Conservation (phyloP, 306 rosid genomes). For the cucumber (Cucumis sativus) region DNA sequence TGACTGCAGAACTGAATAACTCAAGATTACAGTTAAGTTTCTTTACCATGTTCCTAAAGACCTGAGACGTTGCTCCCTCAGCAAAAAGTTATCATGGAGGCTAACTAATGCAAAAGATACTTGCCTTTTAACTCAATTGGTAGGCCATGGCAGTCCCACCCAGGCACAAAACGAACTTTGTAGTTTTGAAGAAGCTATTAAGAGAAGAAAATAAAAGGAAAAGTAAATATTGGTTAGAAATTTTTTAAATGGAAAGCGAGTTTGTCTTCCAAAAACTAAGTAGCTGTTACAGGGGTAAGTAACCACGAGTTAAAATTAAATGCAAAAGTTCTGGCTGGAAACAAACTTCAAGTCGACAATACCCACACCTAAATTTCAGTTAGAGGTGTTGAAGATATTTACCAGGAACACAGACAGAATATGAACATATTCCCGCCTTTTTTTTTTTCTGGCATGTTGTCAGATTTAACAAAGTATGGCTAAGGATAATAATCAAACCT, state of each 20-base stretch:
- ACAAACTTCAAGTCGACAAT: background rate
- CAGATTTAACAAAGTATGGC: background rate
- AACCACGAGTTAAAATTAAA: background rate
- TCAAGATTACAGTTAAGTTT: conserved; percentile 21
- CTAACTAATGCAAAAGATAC: conserved; percentile 11
- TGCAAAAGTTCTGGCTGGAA: background rate
- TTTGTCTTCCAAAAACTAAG: background rate
- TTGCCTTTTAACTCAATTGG: conserved; percentile 98
- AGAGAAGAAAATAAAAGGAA: conserved; percentile 15
- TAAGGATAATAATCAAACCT: conserved; percentile 35
- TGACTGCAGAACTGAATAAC: conserved; percentile 90
- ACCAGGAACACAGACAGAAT: background rate
- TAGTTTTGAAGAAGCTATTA: conserved; percentile 87
- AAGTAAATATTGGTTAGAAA: background rate
- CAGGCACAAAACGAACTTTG: conserved; percentile 87
- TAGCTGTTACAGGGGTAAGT: background rate
- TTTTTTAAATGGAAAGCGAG: background rate
- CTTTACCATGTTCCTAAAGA: background rate
- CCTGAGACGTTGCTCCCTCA: background rate
- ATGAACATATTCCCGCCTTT: background rate
- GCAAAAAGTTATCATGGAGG: background rate
- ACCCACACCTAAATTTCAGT: background rate
- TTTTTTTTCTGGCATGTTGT: background rate
- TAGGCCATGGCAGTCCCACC: conserved; percentile 99
- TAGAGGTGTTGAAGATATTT: background rate